A percentile compares a stretch with the other conserved stretches of the same genome.
phyloP scores from a whole-genome alignment of 2,329 filamentous ascomycete genomes.

The Canariomyces notabilis region DNA sequence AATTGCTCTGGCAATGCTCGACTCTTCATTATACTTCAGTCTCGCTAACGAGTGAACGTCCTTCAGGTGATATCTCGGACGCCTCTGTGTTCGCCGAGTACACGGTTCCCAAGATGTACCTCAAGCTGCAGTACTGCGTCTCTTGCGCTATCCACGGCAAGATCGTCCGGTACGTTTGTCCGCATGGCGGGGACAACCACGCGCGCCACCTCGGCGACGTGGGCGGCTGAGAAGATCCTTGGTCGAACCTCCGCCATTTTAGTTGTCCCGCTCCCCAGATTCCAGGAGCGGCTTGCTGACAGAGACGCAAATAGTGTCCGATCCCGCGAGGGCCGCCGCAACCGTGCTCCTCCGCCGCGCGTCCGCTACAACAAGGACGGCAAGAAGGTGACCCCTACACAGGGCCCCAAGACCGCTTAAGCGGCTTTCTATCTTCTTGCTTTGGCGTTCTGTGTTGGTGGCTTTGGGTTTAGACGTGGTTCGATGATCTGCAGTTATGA shows the following conservation, averaged over 20 bases:
- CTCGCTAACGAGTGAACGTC: constrained; percentile 16
- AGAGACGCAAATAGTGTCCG: constrained; percentile 66
- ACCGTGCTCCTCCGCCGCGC: constrained; percentile 95
- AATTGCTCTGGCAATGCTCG: neutral
- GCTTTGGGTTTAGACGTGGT: constrained; percentile 18
- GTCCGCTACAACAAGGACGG: constrained; percentile 99
- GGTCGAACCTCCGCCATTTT: constrained; percentile 29
- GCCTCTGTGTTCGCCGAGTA: constrained; percentile 99
- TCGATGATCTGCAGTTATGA: constrained; percentile 21
- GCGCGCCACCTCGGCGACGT: constrained; percentile 30
- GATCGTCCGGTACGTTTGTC: constrained; percentile 94
- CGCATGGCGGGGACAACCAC: constrained; percentile 53
- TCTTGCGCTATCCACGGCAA: constrained; percentile 99
- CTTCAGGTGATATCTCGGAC: constrained; percentile 97
- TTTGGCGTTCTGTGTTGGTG: constrained; percentile 23
- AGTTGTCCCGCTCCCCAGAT: constrained; percentile 15
- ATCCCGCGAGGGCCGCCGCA: constrained; percentile 92
- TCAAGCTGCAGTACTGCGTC: constrained; percentile 99
- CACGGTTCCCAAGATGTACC: constrained; percentile 99
- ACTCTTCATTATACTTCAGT: neutral
- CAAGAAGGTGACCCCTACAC: constrained; percentile 96
- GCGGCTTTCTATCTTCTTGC: constrained; percentile 12
- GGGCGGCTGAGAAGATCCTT: constrained; percentile 45
- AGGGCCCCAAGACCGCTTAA: constrained; percentile 57
- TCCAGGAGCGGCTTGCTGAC: constrained; percentile 36